Percentiles rank a stretch among this genome's conserved stretches.
phyloP scores from a whole-genome alignment of 768 basidiomycete species.

The Lactifluus hygrophoroides region DNA sequence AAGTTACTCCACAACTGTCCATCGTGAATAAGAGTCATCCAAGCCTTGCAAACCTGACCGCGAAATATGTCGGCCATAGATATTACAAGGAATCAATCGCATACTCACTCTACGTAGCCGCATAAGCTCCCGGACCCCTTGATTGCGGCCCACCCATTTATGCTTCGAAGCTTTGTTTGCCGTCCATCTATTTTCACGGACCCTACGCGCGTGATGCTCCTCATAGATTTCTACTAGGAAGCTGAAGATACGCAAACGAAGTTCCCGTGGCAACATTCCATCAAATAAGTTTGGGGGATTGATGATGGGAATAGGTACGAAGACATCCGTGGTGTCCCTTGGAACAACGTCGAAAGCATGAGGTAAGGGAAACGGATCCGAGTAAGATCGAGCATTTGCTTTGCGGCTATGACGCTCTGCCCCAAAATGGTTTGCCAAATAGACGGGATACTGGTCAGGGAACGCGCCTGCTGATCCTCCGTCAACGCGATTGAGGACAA shows the following conservation, averaged over 20 bases:
- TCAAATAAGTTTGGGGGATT: slow-evolving; percentile 54
- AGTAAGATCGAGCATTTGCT: slow-evolving; percentile 52
- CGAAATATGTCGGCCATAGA: slow-evolving; percentile 6
- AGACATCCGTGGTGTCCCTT: slow-evolving; percentile 39
- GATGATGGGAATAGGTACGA: slow-evolving; percentile 39
- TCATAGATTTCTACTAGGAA: slow-evolving; percentile 51
- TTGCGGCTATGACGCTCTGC: slow-evolving; percentile 27
- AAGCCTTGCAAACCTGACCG: slow-evolving; percentile 63
- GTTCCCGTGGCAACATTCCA: slow-evolving; percentile 60
- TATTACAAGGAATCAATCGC: background rate
- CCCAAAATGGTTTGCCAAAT: slow-evolving; percentile 12
- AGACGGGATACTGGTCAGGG: slow-evolving; percentile 18
- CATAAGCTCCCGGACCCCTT: slow-evolving; percentile 69
- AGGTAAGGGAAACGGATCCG: slow-evolving; percentile 48
- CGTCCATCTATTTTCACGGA: slow-evolving; percentile 48
- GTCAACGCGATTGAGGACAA: slow-evolving; percentile 8
- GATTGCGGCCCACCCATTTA: slow-evolving; percentile 70
- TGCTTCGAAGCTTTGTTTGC: slow-evolving; percentile 50
- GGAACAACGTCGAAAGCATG: slow-evolving; percentile 47
- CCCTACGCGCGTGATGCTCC: slow-evolving; percentile 41
- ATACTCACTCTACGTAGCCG: slow-evolving; percentile 66
- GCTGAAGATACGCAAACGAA: slow-evolving; percentile 52
- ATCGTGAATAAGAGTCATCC: slow-evolving; percentile 71
- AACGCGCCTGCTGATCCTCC: background rate
- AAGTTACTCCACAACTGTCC: slow-evolving; percentile 78